A percentile compares a stretch with the other conserved stretches of the same genome.
These are phyloP conservation scores for Phytophthora multivora DNA, from an alignment of 352 stramenopile genomes.

Conservation along the genomic window DNA sequence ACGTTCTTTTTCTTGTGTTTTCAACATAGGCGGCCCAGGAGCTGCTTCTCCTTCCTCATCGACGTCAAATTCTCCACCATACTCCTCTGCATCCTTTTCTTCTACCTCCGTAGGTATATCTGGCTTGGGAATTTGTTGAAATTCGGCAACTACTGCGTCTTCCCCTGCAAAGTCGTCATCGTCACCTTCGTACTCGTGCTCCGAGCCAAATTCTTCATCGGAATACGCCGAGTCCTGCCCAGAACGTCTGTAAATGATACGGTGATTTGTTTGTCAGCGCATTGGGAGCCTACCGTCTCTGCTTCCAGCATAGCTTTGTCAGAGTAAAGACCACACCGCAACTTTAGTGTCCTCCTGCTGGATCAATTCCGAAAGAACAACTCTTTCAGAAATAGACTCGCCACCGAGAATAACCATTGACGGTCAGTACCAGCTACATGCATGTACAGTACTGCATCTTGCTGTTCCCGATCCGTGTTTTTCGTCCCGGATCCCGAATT, in stretches of 20 bases:
- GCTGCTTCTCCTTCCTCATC: neutral
- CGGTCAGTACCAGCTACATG: too few relatives aligned
- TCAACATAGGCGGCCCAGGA: neutral
- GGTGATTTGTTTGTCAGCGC: too few relatives aligned
- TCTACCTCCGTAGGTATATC: neutral
- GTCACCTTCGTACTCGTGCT: neutral
- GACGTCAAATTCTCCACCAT: slow-evolving; percentile 23
- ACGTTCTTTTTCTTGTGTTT: neutral
- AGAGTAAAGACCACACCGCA: too few relatives aligned
- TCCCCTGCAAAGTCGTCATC: slow-evolving; percentile 26
- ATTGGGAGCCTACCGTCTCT: slow-evolving; percentile 6
- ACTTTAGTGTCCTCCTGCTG: too few relatives aligned
- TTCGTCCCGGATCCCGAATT: too few relatives aligned
- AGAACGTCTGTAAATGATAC: neutral
- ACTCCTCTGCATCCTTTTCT: slow-evolving; percentile 5
- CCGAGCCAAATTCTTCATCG: slow-evolving; percentile 5
- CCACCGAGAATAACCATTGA: too few relatives aligned
- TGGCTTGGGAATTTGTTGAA: neutral
- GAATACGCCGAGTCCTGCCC: slow-evolving; percentile 27
- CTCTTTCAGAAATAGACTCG: too few relatives aligned
- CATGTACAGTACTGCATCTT: too few relatives aligned
- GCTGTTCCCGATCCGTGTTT: too few relatives aligned
- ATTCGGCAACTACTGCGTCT: neutral
- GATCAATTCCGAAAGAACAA: too few relatives aligned
- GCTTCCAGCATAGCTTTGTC: slow-evolving; percentile 12